These are phyloP conservation scores for Claviceps maximensis DNA, from an alignment of 2,329 filamentous ascomycete species.

Conservation along the genomic window DNA sequence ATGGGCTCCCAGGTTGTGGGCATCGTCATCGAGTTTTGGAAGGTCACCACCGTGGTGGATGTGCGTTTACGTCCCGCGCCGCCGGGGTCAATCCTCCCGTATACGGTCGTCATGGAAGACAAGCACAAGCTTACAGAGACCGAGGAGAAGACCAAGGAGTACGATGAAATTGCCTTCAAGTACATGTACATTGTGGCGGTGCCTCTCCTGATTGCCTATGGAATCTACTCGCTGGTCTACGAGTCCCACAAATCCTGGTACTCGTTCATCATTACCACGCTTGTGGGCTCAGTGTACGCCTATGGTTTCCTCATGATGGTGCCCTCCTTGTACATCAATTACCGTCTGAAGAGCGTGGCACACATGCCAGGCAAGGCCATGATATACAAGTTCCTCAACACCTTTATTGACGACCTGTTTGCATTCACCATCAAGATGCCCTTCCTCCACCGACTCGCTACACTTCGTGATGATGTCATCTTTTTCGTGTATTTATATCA, in stretches of 20 bases:
- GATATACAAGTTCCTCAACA: conserved; percentile 98
- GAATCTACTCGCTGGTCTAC: conserved; percentile 80
- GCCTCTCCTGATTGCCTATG: conserved; percentile 79
- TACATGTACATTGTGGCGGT: conserved; percentile 92
- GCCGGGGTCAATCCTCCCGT: conserved; percentile 61
- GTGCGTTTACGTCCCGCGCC: conserved; percentile 62
- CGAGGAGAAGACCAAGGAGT: conserved; percentile 96
- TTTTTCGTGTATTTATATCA: conserved; percentile 98
- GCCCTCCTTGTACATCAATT: conserved; percentile 95
- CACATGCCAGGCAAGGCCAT: conserved; percentile 96
- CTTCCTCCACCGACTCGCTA: conserved; percentile 79
- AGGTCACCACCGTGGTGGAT: conserved; percentile 89
- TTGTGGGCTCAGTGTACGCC: conserved; percentile 91
- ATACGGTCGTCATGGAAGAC: conserved; percentile 76
- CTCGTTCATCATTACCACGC: conserved; percentile 84
- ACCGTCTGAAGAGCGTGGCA: conserved; percentile 85
- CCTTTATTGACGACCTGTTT: conserved; percentile 97
- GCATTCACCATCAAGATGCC: conserved; percentile 99
- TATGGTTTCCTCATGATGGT: conserved; percentile 99
- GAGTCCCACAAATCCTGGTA: conserved; percentile 98
- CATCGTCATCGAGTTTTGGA: conserved; percentile 63
- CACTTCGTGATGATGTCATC: conserved; percentile 87
- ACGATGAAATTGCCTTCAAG: conserved; percentile 93
- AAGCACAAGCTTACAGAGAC: conserved; percentile 93
- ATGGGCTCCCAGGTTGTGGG: conserved; percentile 83